Base-by-base conservation (phyloP, 768 basidiomycete species). In the Hydnomerulius pinastri region DNA sequence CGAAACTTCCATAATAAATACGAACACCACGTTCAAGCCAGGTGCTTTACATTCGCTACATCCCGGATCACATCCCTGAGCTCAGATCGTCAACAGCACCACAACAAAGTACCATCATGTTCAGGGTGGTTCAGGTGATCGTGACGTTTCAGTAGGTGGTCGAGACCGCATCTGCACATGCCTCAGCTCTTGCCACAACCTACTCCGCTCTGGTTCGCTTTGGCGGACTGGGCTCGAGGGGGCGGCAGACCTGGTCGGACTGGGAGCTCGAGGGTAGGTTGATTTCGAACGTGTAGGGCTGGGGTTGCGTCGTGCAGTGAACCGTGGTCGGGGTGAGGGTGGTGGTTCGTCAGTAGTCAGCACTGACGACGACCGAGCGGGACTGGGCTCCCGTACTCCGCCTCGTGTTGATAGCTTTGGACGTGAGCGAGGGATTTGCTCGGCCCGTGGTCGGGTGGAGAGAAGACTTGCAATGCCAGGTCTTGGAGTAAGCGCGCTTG, bases 181-280 rank as follows among this genome's bases (percentile, higher is more conserved):
- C 60, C 73, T 74, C 21, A 85, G 67, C 57, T 85, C 83, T 36
- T 71, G 73, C 80, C 82, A 83, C 52, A 85, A 60, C 49, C 71
- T 72, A 57, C 77, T 74, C 55, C 77, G 54, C 67, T 70, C 63
- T 36, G 60, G 69, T 35, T 74, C 75, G 12, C 68, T 71, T 6
- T 60, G 72, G 18, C 61, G 62, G 12, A 50, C 57, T 23, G 68
- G 65, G 54, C 66, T 71, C 21, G 67, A 58, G 25, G 69, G 60
- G 9, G 48, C 59, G 12, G 51, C 46, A 53, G 66, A 61, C 49
- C 63, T 62, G 17, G 52, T 49, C 6, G 68, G 68, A 49, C 67
- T 69, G 6, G 59, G 7, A 3, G 51, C 61, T 43, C 70, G 62
- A 36, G 52, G 57, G 28, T 63, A 50, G 27, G 71, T 68, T 15